Evolutionary conservation across 192 early-diverging fungal genomes (phyloP), one percentile per base, ranked within the genome.

Genomic region (Podila horticola): DNA sequence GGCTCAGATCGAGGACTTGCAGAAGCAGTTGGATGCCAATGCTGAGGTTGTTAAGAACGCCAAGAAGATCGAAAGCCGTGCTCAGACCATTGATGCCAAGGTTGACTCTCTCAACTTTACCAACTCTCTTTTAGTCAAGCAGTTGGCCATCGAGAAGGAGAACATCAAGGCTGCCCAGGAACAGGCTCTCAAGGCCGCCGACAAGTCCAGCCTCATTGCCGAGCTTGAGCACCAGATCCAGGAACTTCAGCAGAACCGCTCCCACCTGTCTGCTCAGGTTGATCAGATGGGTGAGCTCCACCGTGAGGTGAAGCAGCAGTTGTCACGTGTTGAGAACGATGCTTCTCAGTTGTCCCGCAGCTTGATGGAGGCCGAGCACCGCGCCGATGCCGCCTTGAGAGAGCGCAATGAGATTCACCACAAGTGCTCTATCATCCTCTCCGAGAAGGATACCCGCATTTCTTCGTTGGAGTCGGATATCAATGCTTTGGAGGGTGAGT

Each of bases 81-180:
- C 74, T 22, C 71, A 81, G 62, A 50, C 65, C 2, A 59, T 81
- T 60, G 71, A 73, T 28, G 41, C 70, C 24, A 84, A 86, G 62
- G 51, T 86, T 30, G 82, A 84, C 41, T 86, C 84, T 8, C 73
- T 86, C 55, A 84, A 70, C 60, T 86, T 57, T 50, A 86, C 84
- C 62, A 86, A 86, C 75, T 74, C 82, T 19, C 73, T 84, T 20
- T 67, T 86, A 69, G 79, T 84, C 33, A 86, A 83, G 64, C 82
- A 86, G 50, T 60, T 86, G 49, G 62, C 82, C 13, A 49, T 75
- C 49, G 83, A 86, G 50, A 77, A 83, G 61, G 82, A 86, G 17
- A 82, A 63, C 62, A 64, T 62, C 29, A 83, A 83, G 51, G 64
- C 69, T 15, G 45, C 55, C 17, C 57, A 72, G 64, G 70, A 72